Evolutionary conservation across 345 rosid genomes (phyloP), one percentile per base, ranked within the genome.

Genomic region (Syzygium aqueum): DNA sequence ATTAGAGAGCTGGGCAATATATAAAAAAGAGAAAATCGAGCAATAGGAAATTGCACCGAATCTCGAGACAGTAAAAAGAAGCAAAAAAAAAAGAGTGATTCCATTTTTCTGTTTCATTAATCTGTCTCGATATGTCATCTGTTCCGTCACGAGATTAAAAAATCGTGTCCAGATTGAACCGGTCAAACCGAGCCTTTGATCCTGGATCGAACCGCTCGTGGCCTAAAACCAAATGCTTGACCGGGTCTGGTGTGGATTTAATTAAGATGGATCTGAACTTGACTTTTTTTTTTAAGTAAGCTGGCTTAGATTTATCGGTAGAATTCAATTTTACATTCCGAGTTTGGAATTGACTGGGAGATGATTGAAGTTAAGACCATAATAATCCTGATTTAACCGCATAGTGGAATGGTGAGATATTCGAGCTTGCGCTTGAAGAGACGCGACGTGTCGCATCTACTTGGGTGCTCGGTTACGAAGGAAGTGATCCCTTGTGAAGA

Each of bases 271-370:
- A 33, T 73, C 7, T 33, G 25, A n/a, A 3, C n/a, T 13, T 7
- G 73, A 13, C 33, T n/a, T 2, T 14, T 5, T 5, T n/a, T 59
- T n/a, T 27, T 16, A 3, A 30, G 14, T 73, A 33, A 19, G 25
- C 25, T 16, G 49, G 9, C 23, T 73, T 73, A 17, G 10, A 19
- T 73, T 73, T 21, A 40, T 8, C 1, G 19, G 46, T 19, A 17
- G 49, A 61, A 61, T n/a, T n/a, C 12, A n/a, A 13, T 61, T 0
- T 28, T 16, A 33, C 80, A 33, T 33, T 5, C 2, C 3, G 6
- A 17, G 37, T 17, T 33, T 33, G 19, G 7, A 5, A 61, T 33
- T 5, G 13, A 33, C 37, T 0, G 1, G 0, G 0, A 73, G 14
- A 19, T 33, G 11, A 33, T 73, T 73, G 14, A 0, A 33, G 10